Evolutionary conservation across 2,329 filamentous ascomycete genomes (phyloP), one percentile per base, ranked within the genome.

Genomic region (Fusarium robinianum): DNA sequence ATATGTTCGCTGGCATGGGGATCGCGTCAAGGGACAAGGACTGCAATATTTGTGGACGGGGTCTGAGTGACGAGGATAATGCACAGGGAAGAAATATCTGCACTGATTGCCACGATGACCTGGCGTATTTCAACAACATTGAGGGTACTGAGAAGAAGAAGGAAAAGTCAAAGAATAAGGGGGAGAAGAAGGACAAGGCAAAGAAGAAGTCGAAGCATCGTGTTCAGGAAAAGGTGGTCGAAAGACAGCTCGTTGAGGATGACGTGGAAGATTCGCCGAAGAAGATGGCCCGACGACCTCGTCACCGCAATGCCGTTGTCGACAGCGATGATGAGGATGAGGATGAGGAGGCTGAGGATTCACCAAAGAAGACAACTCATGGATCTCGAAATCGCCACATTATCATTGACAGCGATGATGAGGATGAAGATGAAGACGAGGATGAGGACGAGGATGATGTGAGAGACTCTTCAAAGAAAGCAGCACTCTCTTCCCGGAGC

Each of bases 1-100:
- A 94, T 61, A 78, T 96, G 60, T 86, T 99, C 62, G 89, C 90
- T 3, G 88, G 86, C 2, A 80, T 99, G 61, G 89, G 82, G 46
- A 86, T 96, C 42, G 76, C 83, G 55, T 76, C 80, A 7, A 92
- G 85, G 72, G 83, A 84, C 8, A 92, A 85, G 72, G 83, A 84
- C 53, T 96, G 91, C 62, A 88, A 91, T 60, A 83, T 96, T 49
- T 96, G 91, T 61, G 85, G 91, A 58, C 78, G 77, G 36, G 79
- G 84, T 11, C 70, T 96, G 12, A 78, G 76, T 11, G 70, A 72
- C 16, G 74, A 77, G 4, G 70, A 72, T 11, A 67, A 67, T 4
- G 63, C 66, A 22, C 50, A 60, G 5, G 69, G 67, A n/a, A 64
- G 63, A n/a, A 71, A 76, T 16, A 72, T 73, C 21, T 97, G 92